These are phyloP conservation scores for Exophiala bonariae DNA, from an alignment of 2,329 filamentous ascomycete species.

Conservation along the genomic window DNA sequence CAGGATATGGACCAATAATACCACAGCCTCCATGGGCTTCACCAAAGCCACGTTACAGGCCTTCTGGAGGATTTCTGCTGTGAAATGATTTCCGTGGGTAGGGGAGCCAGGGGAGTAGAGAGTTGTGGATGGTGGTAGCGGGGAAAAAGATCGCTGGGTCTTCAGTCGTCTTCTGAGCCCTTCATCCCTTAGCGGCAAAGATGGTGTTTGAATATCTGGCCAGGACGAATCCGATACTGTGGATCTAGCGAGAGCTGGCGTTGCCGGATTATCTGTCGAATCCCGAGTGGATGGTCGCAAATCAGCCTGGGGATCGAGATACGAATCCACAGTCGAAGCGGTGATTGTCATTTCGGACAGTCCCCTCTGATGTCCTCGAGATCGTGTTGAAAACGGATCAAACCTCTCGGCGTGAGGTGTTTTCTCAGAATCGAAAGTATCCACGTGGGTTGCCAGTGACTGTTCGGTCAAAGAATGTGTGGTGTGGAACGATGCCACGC, in stretches of 20 bases:
- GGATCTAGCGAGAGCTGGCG: constrained; percentile 46
- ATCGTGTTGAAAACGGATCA: constrained; percentile 13
- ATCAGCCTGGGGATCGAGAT: constrained; percentile 8
- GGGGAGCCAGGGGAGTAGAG: constrained; percentile 50
- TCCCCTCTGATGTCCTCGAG: constrained; percentile 30
- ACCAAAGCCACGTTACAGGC: constrained; percentile 75
- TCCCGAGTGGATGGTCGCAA: constrained; percentile 13
- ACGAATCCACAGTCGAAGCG: constrained; percentile 21
- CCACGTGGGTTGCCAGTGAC: constrained; percentile 1
- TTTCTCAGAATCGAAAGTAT: constrained; percentile 13
- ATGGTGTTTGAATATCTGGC: constrained; percentile 42
- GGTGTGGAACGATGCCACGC: constrained; percentile 46
- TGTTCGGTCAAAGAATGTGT: constrained; percentile 16
- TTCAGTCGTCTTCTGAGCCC: constrained; percentile 22
- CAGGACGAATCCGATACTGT: constrained; percentile 40
- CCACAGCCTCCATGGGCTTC: constrained; percentile 76
- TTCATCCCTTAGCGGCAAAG: constrained; percentile 15
- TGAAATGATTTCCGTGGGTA: constrained; percentile 43
- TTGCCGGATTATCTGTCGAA: constrained; percentile 35
- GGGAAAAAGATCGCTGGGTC: constrained; percentile 33
- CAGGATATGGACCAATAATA: constrained; percentile 78
- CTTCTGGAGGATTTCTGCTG: constrained; percentile 70
- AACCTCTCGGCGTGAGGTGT: constrained; percentile 8
- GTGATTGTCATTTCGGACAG: constrained; percentile 32
- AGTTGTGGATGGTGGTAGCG: constrained; percentile 67